A percentile compares a stretch with the other conserved stretches of the same genome.
Conservation (phyloP, 192 early-diverging fungal species). For the Jimgerdemannia lactiflua region DNA sequence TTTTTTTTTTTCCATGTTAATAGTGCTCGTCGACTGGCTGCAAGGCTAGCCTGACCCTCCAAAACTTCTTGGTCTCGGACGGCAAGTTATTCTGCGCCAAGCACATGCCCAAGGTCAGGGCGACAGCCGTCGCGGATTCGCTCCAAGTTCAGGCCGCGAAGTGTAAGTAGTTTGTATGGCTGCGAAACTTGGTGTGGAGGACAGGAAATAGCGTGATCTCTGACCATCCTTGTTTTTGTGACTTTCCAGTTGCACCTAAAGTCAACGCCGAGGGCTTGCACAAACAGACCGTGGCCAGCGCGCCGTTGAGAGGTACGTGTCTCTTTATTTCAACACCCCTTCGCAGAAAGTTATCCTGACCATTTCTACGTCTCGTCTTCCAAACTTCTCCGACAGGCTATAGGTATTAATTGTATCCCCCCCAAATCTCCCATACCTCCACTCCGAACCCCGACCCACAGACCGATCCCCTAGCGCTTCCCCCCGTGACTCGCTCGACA, state of each 20-base stretch:
- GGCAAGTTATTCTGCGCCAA: slow-evolving; percentile 1
- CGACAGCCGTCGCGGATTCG: not conserved
- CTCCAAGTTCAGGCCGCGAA: not conserved
- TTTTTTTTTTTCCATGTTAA: no score
- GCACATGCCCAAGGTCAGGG: not conserved
- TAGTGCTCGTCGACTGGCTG: slow-evolving; percentile 1
- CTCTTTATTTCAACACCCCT: not conserved
- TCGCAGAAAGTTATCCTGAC: no score
- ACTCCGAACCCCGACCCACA: not conserved
- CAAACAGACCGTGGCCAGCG: not conserved
- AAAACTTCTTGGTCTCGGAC: not conserved
- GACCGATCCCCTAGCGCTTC: not conserved
- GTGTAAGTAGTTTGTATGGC: not conserved
- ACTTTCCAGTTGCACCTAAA: not conserved
- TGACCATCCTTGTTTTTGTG: not conserved
- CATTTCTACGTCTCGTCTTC: no score
- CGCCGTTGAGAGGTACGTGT: slow-evolving; percentile 1
- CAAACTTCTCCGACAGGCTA: no score
- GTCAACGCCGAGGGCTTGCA: not conserved
- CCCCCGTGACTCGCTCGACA: not conserved
- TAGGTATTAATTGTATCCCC: no score
- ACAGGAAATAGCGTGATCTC: not conserved
- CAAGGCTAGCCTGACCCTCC: not conserved
- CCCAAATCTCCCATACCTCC: not conserved
- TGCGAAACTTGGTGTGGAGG: not conserved